Percentiles rank a stretch among this genome's conserved stretches.
Conservation (phyloP, 306 rosid genomes). For the Astragalus glycyphyllos region DNA sequence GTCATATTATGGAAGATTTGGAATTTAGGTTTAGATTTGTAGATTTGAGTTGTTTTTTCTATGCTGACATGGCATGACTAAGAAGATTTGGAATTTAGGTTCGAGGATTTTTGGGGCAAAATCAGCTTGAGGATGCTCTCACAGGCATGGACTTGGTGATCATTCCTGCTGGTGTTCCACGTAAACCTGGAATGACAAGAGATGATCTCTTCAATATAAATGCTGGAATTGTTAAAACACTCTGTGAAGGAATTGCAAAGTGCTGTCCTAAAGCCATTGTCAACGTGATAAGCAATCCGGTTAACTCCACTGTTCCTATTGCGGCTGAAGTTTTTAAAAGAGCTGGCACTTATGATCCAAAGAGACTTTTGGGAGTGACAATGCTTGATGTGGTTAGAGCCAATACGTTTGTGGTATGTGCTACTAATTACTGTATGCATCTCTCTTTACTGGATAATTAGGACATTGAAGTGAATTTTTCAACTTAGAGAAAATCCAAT, state of each 20-base stretch:
- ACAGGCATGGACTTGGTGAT: constrained; percentile 86
- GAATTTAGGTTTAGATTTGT: neutral
- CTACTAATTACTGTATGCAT: constrained; percentile 19
- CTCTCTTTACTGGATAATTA: constrained; percentile 25
- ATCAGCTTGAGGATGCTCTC: constrained; percentile 87
- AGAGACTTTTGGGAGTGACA: constrained; percentile 85
- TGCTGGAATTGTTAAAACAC: constrained; percentile 89
- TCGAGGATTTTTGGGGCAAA: constrained; percentile 83
- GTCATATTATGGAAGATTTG: neutral
- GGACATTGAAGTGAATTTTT: constrained; percentile 20
- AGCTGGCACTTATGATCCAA: constrained; percentile 88
- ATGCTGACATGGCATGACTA: constrained; percentile 3
- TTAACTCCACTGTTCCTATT: constrained; percentile 93
- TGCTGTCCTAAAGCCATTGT: constrained; percentile 84
- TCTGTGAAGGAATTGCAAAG: constrained; percentile 79
- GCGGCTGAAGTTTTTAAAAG: constrained; percentile 96
- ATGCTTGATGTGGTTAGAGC: constrained; percentile 96
- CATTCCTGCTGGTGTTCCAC: constrained; percentile 91
- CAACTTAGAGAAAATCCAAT: constrained; percentile 13
- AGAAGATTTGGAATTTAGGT: constrained; percentile 54
- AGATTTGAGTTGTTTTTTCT: neutral
- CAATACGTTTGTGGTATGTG: constrained; percentile 85
- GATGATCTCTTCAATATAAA: constrained; percentile 95
- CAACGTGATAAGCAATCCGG: constrained; percentile 93
- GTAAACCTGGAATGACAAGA: constrained; percentile 99